phyloP scores from a whole-genome alignment of 2,329 filamentous ascomycete species.

The Verticillium alfalfae region DNA sequence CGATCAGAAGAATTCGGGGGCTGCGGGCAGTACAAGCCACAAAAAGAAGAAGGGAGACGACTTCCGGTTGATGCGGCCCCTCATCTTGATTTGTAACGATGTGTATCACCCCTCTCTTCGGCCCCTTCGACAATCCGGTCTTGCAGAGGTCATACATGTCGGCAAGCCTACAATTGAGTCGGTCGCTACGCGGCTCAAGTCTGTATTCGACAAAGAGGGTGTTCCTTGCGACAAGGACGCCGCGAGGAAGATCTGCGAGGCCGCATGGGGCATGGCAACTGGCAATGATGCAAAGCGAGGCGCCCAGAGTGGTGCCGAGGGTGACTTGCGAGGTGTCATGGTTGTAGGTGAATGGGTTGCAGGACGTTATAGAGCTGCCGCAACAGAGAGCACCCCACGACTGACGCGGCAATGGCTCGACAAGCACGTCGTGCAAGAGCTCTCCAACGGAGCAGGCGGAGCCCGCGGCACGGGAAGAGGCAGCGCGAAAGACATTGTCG shows the following conservation, averaged over 20 bases:
- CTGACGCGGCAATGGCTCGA: slow-evolving; percentile 76
- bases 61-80: slow-evolving; percentile 79
- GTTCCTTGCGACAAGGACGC: slow-evolving; percentile 86
- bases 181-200: slow-evolving; percentile 74
- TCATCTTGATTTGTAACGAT: slow-evolving; percentile 96
- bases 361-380: slow-evolving; percentile 54
- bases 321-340: slow-evolving; percentile 77
- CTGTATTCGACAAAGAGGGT: slow-evolving; percentile 82
- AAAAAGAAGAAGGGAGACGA: slow-evolving; percentile 76
- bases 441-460: slow-evolving; percentile 65
- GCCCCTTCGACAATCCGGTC: slow-evolving; percentile 74
- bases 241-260: slow-evolving; percentile 76
- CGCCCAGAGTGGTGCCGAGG: slow-evolving; percentile 61
- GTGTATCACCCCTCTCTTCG: slow-evolving; percentile 87
- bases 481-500: slow-evolving; percentile 67
- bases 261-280: slow-evolving; percentile 72
- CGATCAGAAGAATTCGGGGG: slow-evolving; percentile 69
- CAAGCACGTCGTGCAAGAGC: slow-evolving; percentile 60
- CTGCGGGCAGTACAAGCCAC: slow-evolving; percentile 21
- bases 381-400: slow-evolving; percentile 29
- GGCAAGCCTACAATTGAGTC: slow-evolving; percentile 84
- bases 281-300: slow-evolving; percentile 65
- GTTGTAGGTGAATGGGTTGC: slow-evolving; percentile 86
- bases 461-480: slow-evolving; percentile 68
- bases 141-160: slow-evolving; percentile 88